Percentiles rank a stretch among this genome's conserved stretches.
These are phyloP conservation scores for Aspergillus sp. DNA, from an alignment of 2,329 filamentous ascomycete genomes.

Conservation along the genomic window DNA sequence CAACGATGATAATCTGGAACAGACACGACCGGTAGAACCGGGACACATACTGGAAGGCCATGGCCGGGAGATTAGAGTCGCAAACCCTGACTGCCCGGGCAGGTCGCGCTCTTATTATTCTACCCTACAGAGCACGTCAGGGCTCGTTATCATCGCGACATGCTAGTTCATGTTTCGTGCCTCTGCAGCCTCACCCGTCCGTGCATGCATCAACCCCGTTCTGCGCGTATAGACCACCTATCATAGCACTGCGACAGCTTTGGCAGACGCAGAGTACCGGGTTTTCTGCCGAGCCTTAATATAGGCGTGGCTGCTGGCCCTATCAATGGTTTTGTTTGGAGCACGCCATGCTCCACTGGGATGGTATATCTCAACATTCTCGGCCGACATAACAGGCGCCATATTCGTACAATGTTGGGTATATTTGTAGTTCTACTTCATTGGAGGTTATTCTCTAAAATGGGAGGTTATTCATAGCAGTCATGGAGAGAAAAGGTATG, in stretches of 20 bases:
- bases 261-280: no score
- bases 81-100: background rate
- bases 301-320: background rate
- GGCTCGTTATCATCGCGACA: background rate
- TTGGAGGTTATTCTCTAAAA: no score
- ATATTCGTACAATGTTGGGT: background rate
- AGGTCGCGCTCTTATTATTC: background rate
- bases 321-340: background rate
- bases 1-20: slow-evolving; percentile 9
- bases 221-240: no score
- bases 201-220: no score
- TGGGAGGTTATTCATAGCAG: no score
- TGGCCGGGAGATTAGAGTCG: background rate
- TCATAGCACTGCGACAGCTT: no score
- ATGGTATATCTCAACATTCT: background rate
- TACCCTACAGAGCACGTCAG: slow-evolving; percentile 1
- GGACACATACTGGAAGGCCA: background rate
- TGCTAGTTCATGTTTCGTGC: background rate
- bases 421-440: background rate
- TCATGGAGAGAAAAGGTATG: no score
- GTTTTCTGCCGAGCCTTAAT: no score
- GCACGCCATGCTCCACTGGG: slow-evolving; percentile 7
- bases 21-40: slow-evolving; percentile 8
- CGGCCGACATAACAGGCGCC: background rate
- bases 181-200: no score